These are phyloP conservation scores for Aspergillus sp. DNA, from an alignment of 2,329 filamentous ascomycete species.

Conservation along the genomic window DNA sequence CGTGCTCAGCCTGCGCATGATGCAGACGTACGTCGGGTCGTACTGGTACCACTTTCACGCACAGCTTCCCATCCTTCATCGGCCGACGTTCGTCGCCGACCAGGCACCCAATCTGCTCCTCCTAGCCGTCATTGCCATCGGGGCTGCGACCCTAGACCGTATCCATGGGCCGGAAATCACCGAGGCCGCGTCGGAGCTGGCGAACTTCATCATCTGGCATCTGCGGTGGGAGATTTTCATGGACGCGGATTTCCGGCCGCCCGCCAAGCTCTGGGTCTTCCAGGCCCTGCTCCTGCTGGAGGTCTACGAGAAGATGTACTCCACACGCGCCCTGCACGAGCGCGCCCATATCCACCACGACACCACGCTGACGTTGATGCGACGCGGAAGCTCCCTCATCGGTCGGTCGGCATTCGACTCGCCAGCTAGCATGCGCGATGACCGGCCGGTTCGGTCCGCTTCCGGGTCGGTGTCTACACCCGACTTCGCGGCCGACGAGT, in stretches of 20 bases:
- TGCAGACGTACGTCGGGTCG: constrained; percentile 89
- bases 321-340: constrained; percentile 86
- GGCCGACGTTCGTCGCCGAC: constrained; percentile 87
- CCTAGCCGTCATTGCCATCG: constrained; percentile 87
- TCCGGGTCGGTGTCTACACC: constrained; percentile 49
- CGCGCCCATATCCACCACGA: constrained; percentile 95
- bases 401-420: constrained; percentile 82
- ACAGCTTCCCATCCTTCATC: constrained; percentile 90
- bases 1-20: constrained; percentile 82
- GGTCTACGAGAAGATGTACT: constrained; percentile 97
- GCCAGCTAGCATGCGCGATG: constrained; percentile 71
- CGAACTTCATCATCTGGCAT: constrained; percentile 89
- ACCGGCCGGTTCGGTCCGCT: constrained; percentile 43
- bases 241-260: constrained; percentile 82
- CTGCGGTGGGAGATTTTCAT: constrained; percentile 96
- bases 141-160: constrained; percentile 84
- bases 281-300: constrained; percentile 86
- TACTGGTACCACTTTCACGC: constrained; percentile 96
- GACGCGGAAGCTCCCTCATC: constrained; percentile 85
- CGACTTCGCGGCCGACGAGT: constrained; percentile 72
- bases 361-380: constrained; percentile 92
- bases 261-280: constrained; percentile 94
- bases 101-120: constrained; percentile 81
- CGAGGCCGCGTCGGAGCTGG: constrained; percentile 74
- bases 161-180: constrained; percentile 72